phyloP scores from a whole-genome alignment of 805 yeast genomes.

The Cyberlindnera euphorbiae region DNA sequence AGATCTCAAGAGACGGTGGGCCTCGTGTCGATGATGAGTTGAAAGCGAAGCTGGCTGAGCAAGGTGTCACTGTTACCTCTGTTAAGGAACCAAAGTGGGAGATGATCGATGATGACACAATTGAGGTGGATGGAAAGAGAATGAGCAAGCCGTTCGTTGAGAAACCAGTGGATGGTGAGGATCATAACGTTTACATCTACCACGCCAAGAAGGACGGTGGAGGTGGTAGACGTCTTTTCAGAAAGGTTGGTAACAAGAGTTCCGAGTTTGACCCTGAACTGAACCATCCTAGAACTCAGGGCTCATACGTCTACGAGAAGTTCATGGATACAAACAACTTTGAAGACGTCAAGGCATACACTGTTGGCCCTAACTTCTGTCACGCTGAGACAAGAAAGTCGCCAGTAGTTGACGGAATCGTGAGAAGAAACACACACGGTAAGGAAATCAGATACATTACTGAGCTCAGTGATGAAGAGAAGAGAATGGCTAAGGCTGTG shows the following conservation, averaged over 20 bases:
- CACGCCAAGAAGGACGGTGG: slow-evolving; percentile 89
- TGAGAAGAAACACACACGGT: slow-evolving; percentile 94
- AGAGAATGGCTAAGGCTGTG: slow-evolving; percentile 73
- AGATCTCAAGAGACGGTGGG: slow-evolving; percentile 95
- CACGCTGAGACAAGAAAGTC: slow-evolving; percentile 98
- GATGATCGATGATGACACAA: slow-evolving; percentile 85
- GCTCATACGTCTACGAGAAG: slow-evolving; percentile 87
- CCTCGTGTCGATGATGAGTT: slow-evolving; percentile 76
- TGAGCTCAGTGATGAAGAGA: slow-evolving; percentile 68
- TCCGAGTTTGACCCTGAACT: slow-evolving; percentile 90
- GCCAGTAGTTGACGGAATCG: slow-evolving; percentile 99
- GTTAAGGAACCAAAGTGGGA: slow-evolving; percentile 71
- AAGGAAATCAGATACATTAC: slow-evolving; percentile 93
- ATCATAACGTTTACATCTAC: slow-evolving; percentile 92
- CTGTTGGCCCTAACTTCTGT: slow-evolving; percentile 86
- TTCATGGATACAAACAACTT: slow-evolving; percentile 98
- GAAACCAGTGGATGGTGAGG: slow-evolving; percentile 98
- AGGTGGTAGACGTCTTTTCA: slow-evolving; percentile 90
- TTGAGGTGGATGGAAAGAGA: slow-evolving; percentile 65
- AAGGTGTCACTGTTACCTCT: slow-evolving; percentile 46
- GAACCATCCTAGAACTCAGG: slow-evolving; percentile 72
- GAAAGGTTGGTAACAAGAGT: slow-evolving; percentile 95
- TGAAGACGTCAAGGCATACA: slow-evolving; percentile 97
- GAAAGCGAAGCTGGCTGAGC: slow-evolving; percentile 48
- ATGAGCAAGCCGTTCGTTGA: slow-evolving; percentile 92